Evolutionary conservation across 2,329 filamentous ascomycete species (phyloP).

Genomic region (Zymoseptoria pseudotritici): DNA sequence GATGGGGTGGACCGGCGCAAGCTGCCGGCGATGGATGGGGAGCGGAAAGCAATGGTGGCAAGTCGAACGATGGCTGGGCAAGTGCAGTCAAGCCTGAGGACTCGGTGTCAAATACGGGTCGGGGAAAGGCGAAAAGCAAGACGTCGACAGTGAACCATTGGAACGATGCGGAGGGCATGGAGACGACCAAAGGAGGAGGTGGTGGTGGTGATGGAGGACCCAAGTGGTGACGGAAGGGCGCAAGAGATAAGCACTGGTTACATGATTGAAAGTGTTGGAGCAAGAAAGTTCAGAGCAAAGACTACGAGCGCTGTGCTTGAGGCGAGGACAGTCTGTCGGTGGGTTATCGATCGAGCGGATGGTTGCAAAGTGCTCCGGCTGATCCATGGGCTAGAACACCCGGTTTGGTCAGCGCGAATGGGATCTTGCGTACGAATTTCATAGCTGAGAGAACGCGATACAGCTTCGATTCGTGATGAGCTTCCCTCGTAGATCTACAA

Average conservation of each 20-base stretch:
- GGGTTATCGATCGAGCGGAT: not conserved
- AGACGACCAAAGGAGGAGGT: too few species aligned
- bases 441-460: not conserved
- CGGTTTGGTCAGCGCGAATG: too few species aligned
- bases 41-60: not conserved
- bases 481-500: not conserved
- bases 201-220: too few species aligned
- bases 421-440: too few species aligned
- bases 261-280: too few species aligned
- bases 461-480: not conserved
- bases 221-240: too few species aligned
- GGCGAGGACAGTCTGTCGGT: not conserved
- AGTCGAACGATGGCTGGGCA: not conserved
- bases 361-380: too few species aligned
- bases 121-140: not conserved
- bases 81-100: conserved; percentile 1
- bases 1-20: too few species aligned
- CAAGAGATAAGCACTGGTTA: too few species aligned
- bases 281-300: too few species aligned
- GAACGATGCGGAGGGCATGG: not conserved
- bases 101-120: conserved; percentile 2
- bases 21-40: too few species aligned
- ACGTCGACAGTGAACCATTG: not conserved
- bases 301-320: not conserved
- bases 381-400: too few species aligned